Base-by-base conservation (phyloP, 163 green algal genomes). In the Scenedesmus sp. region DNA sequence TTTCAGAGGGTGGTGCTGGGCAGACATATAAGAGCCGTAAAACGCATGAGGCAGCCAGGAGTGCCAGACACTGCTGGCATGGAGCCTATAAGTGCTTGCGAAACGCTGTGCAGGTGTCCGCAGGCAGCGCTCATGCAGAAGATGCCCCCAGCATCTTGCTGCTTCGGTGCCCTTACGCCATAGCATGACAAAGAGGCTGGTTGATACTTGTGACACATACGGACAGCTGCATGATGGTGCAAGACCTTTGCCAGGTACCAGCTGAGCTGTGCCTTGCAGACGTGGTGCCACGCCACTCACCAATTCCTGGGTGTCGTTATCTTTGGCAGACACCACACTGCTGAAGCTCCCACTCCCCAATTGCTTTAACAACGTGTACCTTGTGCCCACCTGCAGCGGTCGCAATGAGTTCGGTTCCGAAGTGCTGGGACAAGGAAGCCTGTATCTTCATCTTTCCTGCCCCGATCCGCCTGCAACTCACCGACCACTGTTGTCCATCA, bases 291-390 rank as follows among this genome's bases (percentile, higher is more conserved):
- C 16, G 56, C 18, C 15, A 55, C 91, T 56, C 86, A 95, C 96
- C 95, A 95, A 84, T 73, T 98, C 94, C 4, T 89, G 89, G 0
- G 93, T 96, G 15, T 92, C 73, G 3, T 81, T 95, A 92, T 98
- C 96, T 0, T 85, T 5, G 4, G 97, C 97, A 52, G 97, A 88
- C 86, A 94, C 97, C 0, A 99, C 97, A 10, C 90, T 94, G 16
- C 91, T 96, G 89, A 98, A 99, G 66, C 92, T 96, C 12, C 97
- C 97, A 54, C 94, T 93, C 15, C 97, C 97, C 60, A 99, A 89
- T 15, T 97, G 86, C 46, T 94, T 94, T 12, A 95, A 4, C 5
- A 99, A 88, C 13, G 93, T 91, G 81, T 98, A 99, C 0, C 97
- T 84, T 3, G 90, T 84, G 16, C 96, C 97, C 4, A 98, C 95